These are phyloP conservation scores for Piromyces finnis DNA, from an alignment of 192 early-diverging fungal species.

Conservation along the genomic window DNA sequence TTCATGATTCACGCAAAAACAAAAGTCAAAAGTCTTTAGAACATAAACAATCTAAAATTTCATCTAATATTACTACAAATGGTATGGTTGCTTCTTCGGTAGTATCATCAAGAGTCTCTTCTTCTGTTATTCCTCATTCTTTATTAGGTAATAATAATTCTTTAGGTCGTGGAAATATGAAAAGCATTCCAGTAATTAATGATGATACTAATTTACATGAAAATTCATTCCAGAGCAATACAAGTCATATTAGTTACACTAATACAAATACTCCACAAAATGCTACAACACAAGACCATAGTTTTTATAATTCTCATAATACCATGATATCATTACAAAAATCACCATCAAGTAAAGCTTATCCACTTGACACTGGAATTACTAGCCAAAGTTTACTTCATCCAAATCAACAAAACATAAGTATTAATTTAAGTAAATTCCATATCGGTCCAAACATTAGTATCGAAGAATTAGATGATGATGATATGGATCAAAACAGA, in stretches of 20 bases:
- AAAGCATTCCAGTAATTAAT: neutral
- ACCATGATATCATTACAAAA: neutral
- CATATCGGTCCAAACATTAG: neutral
- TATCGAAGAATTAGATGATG: neutral
- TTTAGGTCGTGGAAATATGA: neutral
- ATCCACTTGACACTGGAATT: no score
- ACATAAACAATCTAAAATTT: neutral
- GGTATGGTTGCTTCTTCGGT: neutral
- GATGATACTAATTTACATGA: neutral
- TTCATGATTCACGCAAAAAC: neutral
- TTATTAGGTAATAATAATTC: neutral
- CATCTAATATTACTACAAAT: neutral
- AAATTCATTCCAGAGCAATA: neutral
- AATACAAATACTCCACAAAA: neutral
- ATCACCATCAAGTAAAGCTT: no score
- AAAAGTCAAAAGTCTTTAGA: neutral
- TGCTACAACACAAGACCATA: no score
- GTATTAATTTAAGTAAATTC: neutral
- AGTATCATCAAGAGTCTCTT: neutral
- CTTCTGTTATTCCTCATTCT: neutral
- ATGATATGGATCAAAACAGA: neutral
- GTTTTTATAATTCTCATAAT: no score
- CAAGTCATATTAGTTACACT: neutral
- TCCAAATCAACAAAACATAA: neutral
- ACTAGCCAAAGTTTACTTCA: no score